Evolutionary conservation across 192 early-diverging fungal genomes (phyloP).

Genomic region (Paraglomus brasilianum): DNA sequence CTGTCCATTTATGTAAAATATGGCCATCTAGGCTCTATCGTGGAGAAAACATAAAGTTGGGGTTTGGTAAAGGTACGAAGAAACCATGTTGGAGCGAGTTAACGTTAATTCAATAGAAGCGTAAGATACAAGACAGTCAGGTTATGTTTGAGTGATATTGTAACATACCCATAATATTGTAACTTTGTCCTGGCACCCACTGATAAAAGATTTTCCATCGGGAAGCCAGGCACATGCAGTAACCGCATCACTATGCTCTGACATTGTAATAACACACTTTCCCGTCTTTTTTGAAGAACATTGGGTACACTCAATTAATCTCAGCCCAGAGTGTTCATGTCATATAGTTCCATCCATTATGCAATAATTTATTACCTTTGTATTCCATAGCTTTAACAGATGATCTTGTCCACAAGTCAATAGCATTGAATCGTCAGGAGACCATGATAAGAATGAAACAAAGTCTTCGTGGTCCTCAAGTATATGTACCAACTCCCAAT

Average conservation of each 20-base stretch:
- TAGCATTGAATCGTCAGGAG: constrained; percentile 76
- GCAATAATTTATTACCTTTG: constrained; percentile 43
- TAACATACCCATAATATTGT: constrained; percentile 70
- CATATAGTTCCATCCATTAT: background rate
- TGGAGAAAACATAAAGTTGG: background rate
- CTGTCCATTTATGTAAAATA: constrained; percentile 60
- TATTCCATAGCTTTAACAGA: constrained; percentile 81
- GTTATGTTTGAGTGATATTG: constrained; percentile 15
- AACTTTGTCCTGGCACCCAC: constrained; percentile 78
- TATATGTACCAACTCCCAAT: constrained; percentile 51
- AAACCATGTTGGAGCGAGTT: background rate
- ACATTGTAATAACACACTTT: constrained; percentile 53
- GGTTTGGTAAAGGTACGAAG: background rate
- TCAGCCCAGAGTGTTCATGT: too few species aligned
- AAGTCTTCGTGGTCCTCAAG: constrained; percentile 66
- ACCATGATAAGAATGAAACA: constrained; percentile 88
- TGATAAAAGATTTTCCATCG: constrained; percentile 79
- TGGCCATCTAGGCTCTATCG: constrained; percentile 51
- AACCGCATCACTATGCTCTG: constrained; percentile 72
- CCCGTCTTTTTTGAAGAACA: constrained; percentile 51
- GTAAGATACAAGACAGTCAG: constrained; percentile 4
- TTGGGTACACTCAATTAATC: background rate
- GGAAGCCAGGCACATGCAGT: constrained; percentile 88
- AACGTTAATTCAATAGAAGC: background rate
- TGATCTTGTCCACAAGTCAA: constrained; percentile 82